Evolutionary conservation across 768 basidiomycete species (phyloP), one percentile per base, ranked within the genome.

Genomic region (Leccinum ochraceum): DNA sequence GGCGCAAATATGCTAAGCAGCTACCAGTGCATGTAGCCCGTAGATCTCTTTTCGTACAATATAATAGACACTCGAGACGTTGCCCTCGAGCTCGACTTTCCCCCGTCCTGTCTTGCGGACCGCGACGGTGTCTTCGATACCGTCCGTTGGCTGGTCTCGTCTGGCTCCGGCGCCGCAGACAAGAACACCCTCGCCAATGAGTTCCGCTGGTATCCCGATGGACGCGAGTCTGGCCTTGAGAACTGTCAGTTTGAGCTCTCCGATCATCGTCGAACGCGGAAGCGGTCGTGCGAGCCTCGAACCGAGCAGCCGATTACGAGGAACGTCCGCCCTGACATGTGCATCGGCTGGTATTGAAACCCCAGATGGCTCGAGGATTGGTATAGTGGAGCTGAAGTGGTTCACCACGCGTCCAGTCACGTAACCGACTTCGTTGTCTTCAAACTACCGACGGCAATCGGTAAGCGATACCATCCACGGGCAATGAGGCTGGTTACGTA

Each of bases 131-230:
- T 89, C 86, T 61, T 83, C 81, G 32, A 84, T 69, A 34, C 78
- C 67, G 57, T 84, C 82, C 36, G 79, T 71, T 30, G 75, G 71
- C 51, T 76, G 69, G 61, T 66, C 64, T 70, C 76, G 64, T 73
- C 76, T 83, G 17, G 81, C 86, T 36, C 80, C 85, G 8, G 81
- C 78, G 42, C 88, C 89, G 69, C 97, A 99, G 37, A 99, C 83
- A 30, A 99, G 80, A 9, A 96, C 90, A 78, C 97, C 97, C 76
- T 98, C 96, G 24, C 96, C 96, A n/a, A 95, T 88, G 58, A 98
- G 87, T 73, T 98, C 95, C 0, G 95, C 93, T 49, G 91, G 88
- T 51, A 98, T 86, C 10, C 89, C 88, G 3, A 93, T 77, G 2
- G 85, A 74, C 5, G 86, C 80, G 22, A 99, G 80, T 6, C 88